Base-by-base conservation (phyloP, 768 basidiomycete species). In the Boletus pseudo-olivaceus region DNA sequence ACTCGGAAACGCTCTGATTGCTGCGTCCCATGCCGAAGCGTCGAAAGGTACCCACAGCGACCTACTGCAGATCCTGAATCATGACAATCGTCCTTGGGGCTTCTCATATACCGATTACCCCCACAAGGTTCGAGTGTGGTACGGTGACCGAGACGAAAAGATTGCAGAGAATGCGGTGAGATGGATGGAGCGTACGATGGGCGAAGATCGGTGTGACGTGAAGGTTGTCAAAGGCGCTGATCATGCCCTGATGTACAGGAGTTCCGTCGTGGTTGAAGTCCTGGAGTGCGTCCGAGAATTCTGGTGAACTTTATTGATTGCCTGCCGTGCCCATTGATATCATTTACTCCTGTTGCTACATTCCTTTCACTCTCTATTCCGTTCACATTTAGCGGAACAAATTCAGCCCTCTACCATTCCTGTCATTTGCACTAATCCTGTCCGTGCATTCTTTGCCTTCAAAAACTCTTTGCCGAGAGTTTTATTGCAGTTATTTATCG, bases 21-120 rank as follows among this genome's bases (percentile, higher is more conserved):
- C 92, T 23, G 96, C 96, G 0, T 95, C 93, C 1, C 95, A 99
- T 68, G 88, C 95, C 3, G 96, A 98, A 68, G 93, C 93, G 5
- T 82, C 93, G 26, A 87, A 87, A 59, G 95, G 97, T 45, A 90
- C 90, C 0, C 92, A 96, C 62, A 82, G 84, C 53, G 97, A 99
- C 72, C 80, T 99, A 15, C 67, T 98, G 55, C 87, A 92, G 62
- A 96, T 99, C 66, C 77, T 98, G 51, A 93, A 95, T 63, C 91
- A 92, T 59, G 89, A 91, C 61, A 84, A 88, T 42, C 84, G 85
- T 58, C 85, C 90, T 1, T 93, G 90, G 90, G 96, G 92, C 1
- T 95, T 97, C 73, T 86, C 85, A 10, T 98, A 98, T 67, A 69
- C 80, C 15, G 80, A 89, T 20, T 89, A 95, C 59, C 82, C 83